These are phyloP conservation scores for Dryas octopetala DNA, from an alignment of 306 rosid genomes.

Conservation along the genomic window DNA sequence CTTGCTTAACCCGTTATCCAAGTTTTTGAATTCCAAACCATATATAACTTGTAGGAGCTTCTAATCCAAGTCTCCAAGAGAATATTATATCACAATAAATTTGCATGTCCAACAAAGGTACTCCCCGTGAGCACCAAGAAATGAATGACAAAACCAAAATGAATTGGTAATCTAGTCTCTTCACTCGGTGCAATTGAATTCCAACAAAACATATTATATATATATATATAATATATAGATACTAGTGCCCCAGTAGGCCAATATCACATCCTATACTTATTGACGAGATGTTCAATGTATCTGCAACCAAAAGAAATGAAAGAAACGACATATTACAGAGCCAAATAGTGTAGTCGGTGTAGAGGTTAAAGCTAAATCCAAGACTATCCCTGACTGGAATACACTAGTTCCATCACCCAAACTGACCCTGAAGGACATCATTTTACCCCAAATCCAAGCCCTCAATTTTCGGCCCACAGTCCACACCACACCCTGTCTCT, in stretches of 20 bases:
- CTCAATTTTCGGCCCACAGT: slow-evolving; percentile 20
- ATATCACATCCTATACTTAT: too few species aligned
- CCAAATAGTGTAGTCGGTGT: too few species aligned
- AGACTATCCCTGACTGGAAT: neutral
- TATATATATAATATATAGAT: too few species aligned
- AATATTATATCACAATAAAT: neutral
- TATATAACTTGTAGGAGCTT: neutral
- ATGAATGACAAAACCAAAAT: neutral
- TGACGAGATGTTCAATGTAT: too few species aligned
- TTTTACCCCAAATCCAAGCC: slow-evolving; percentile 11
- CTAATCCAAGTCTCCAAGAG: neutral
- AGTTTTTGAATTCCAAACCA: neutral
- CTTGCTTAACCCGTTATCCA: neutral
- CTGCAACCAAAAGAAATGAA: too few species aligned
- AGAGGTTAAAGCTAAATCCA: too few species aligned
- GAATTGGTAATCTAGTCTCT: neutral
- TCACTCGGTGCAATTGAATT: neutral
- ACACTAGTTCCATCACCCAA: neutral
- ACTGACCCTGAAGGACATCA: neutral
- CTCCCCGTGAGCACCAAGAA: neutral
- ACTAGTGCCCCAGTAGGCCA: too few species aligned
- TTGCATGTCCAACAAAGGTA: neutral
- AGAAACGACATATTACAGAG: too few species aligned
- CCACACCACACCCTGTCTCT: neutral
- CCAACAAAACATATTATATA: neutral